phyloP scores from a whole-genome alignment of 139 green algal genomes.

The Microglena sp. region DNA sequence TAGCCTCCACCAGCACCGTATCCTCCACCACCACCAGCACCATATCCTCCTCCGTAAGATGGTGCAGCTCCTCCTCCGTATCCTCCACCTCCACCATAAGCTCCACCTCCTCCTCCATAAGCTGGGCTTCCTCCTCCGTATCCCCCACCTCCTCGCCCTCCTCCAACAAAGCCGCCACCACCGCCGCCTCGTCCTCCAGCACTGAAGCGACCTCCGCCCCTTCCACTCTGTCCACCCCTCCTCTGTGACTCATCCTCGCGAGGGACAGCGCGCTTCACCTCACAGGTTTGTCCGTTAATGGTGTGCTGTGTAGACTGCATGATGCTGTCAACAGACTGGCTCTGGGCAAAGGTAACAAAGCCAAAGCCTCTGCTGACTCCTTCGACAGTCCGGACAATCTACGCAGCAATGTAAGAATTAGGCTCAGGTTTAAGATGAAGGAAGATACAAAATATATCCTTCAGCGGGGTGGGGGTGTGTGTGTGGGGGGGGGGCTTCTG shows the following conservation, averaged over 20 bases:
- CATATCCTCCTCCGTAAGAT: constrained; percentile 9
- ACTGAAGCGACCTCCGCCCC: neutral
- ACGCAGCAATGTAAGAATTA: too few species aligned
- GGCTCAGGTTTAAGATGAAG: too few species aligned
- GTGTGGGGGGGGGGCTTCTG: too few species aligned
- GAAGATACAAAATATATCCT: too few species aligned
- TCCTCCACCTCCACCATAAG: constrained; percentile 9
- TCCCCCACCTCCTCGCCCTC: constrained; percentile 1
- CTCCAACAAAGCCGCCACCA: neutral
- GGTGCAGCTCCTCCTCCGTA: too few species aligned
- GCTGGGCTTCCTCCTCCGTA: too few species aligned
- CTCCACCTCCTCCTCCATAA: neutral
- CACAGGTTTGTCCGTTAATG: constrained; percentile 57
- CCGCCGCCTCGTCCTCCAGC: neutral
- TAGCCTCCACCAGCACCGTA: neutral
- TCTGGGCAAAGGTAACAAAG: constrained; percentile 76
- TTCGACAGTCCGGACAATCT: constrained; percentile 42
- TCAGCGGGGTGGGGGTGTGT: too few species aligned
- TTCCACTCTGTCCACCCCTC: neutral
- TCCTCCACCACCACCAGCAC: neutral
- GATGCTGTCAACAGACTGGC: constrained; percentile 65
- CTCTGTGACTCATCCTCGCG: constrained; percentile 20
- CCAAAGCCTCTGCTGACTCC: constrained; percentile 73
- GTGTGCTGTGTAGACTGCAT: constrained; percentile 29
- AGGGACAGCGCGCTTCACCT: constrained; percentile 69